Conservation (phyloP, 2,329 filamentous ascomycete species). For the Exophiala phaeomuriformis region DNA sequence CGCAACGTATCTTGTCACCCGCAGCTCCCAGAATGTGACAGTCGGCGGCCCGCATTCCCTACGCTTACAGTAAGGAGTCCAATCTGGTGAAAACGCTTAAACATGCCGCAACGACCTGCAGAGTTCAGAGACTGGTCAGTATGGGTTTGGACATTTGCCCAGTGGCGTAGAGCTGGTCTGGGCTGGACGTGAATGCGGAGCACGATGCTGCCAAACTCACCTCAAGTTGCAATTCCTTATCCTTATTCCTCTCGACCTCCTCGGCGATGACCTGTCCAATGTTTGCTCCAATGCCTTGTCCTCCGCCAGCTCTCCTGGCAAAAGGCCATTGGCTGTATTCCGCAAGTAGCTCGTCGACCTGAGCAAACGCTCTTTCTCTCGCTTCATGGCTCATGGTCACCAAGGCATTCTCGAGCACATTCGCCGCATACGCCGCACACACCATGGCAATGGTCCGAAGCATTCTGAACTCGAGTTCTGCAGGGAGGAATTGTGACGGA, state of each 20-base stretch:
- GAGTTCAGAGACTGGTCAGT: slow-evolving; percentile 3
- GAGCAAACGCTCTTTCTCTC: slow-evolving; percentile 86
- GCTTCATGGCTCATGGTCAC: slow-evolving; percentile 90
- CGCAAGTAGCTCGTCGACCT: slow-evolving; percentile 90
- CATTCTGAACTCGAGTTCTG: slow-evolving; percentile 90
- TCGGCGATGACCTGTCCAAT: slow-evolving; percentile 78
- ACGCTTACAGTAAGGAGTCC: slow-evolving; percentile 75
- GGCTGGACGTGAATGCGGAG: not conserved
- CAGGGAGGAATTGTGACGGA: slow-evolving; percentile 79
- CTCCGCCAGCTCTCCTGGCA: slow-evolving; percentile 66
- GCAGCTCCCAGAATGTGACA: not conserved
- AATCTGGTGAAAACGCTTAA: slow-evolving; percentile 95
- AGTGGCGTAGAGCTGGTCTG: not conserved
- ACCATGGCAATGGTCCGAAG: slow-evolving; percentile 91
- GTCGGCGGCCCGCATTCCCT: not conserved
- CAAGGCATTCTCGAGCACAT: slow-evolving; percentile 96
- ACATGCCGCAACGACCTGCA: slow-evolving; percentile 77
- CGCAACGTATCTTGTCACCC: not conserved
- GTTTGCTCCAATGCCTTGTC: slow-evolving; percentile 84
- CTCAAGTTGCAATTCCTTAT: slow-evolving; percentile 93
- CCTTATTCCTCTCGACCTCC: slow-evolving; percentile 78
- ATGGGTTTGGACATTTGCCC: not conserved
- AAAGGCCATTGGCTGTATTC: slow-evolving; percentile 99
- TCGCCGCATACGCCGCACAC: slow-evolving; percentile 94
- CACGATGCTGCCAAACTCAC: slow-evolving; percentile 44